These are phyloP conservation scores for Coemansia aciculifera DNA, from an alignment of 192 early-diverging fungal species.

Conservation along the genomic window DNA sequence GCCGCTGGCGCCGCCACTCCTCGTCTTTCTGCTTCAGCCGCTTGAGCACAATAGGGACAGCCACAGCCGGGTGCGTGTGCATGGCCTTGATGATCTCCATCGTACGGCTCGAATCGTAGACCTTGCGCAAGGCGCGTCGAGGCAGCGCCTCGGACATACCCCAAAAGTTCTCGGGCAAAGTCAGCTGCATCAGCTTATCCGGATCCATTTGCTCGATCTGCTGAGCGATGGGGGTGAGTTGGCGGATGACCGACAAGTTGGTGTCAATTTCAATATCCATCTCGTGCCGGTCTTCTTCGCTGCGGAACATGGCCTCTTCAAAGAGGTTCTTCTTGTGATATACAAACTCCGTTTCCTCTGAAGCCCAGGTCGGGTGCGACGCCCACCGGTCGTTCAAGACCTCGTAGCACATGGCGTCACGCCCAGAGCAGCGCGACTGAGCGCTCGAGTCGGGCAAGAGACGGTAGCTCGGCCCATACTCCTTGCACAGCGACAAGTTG, in stretches of 20 bases:
- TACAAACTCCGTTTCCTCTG: conserved; percentile 88
- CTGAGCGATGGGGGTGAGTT: conserved; percentile 87
- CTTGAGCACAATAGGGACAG: conserved; percentile 91
- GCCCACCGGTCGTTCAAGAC: conserved; percentile 97
- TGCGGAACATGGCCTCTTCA: conserved; percentile 93
- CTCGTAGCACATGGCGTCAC: conserved; percentile 88
- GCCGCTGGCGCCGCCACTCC: conserved; percentile 79
- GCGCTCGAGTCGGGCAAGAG: conserved; percentile 48
- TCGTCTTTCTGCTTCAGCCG: conserved; percentile 98
- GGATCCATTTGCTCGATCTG: conserved; percentile 78
- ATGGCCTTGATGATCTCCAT: conserved; percentile 88
- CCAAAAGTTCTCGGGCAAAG: conserved; percentile 73
- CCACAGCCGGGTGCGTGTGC: conserved; percentile 86
- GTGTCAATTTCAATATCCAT: conserved; percentile 98
- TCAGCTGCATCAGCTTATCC: conserved; percentile 76
- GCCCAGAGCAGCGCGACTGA: conserved; percentile 76
- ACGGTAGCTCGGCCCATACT: conserved; percentile 57
- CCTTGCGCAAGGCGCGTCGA: conserved; percentile 89
- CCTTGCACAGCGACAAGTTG: conserved; percentile 32
- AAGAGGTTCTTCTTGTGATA: conserved; percentile 88
- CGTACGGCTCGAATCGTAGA: conserved; percentile 88
- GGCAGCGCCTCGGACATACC: conserved; percentile 87
- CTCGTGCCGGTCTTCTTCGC: conserved; percentile 97
- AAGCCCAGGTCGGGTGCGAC: conserved; percentile 88
- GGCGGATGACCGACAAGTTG: conserved; percentile 83